Evolutionary conservation across 2,329 filamentous ascomycete species (phyloP).

Genomic region (Curvularia sp.): DNA sequence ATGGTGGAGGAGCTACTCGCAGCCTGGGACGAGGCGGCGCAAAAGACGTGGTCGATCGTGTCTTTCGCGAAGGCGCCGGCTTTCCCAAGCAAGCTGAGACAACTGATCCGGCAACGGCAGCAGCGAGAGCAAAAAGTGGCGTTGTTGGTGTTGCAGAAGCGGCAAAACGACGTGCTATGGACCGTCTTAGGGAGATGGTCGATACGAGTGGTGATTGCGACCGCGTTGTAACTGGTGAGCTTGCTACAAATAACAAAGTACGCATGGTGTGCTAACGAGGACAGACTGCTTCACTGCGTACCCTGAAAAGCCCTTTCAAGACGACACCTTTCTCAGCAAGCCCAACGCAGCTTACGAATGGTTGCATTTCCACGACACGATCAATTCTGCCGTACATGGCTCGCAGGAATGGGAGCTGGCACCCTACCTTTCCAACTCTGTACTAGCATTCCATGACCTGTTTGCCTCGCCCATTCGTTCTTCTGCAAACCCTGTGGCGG

Average conservation of each 20-base stretch:
- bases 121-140: conserved; percentile 56
- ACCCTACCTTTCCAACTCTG: conserved; percentile 84
- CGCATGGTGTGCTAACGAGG: conserved; percentile 18
- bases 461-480: conserved; percentile 72
- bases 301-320: conserved; percentile 86
- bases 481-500: conserved; percentile 50
- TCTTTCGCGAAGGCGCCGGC: conserved; percentile 80
- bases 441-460: conserved; percentile 88
- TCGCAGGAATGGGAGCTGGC: conserved; percentile 92
- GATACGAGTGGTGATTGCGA: conserved; percentile 81
- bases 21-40: conserved; percentile 74
- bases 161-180: conserved; percentile 74
- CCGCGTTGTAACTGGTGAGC: conserved; percentile 69
- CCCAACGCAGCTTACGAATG: conserved; percentile 89
- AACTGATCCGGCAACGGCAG: conserved; percentile 61
- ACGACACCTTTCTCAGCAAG: conserved; percentile 89
- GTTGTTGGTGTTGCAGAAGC: conserved; percentile 73
- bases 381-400: conserved; percentile 79
- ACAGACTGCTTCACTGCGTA: conserved; percentile 83
- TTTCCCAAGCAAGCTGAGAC: conserved; percentile 68
- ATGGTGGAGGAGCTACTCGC: conserved; percentile 74
- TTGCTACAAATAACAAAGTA: not conserved
- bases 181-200: conserved; percentile 75
- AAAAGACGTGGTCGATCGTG: conserved; percentile 77
- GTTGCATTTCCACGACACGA: conserved; percentile 89